Conservation (phyloP, 306 rosid species). For the Quercus robur region DNA sequence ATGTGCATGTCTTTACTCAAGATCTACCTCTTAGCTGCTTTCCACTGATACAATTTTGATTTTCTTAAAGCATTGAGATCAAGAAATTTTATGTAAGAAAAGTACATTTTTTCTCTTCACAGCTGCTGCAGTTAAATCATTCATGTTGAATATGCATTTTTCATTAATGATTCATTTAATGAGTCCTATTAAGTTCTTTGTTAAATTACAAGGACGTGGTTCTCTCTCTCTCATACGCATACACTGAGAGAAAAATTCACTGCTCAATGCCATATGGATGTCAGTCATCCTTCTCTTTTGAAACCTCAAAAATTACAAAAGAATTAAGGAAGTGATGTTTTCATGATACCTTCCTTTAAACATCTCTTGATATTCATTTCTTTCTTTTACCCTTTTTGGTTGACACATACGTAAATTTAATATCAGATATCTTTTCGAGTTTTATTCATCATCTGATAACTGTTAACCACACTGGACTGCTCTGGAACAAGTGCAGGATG, state of each 20-base stretch:
- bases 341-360: neutral
- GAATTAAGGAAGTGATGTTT: neutral
- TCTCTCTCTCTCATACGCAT: neutral
- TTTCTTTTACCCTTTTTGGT: neutral
- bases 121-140: neutral
- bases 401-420: neutral
- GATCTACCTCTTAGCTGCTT: too few species aligned
- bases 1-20: too few species aligned
- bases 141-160: neutral
- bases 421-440: neutral
- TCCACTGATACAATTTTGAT: too few species aligned
- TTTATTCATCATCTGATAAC: neutral
- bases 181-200: neutral
- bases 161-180: neutral
- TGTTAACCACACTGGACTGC: neutral
- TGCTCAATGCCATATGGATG: neutral
- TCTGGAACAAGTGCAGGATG: constrained; percentile 59
- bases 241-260: neutral
- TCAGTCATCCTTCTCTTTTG: neutral
- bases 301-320: neutral
- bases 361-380: neutral
- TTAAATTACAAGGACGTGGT: neutral
- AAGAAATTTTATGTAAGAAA: neutral
- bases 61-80: neutral
- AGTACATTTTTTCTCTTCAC: neutral